A percentile compares a stretch with the other conserved stretches of the same genome.
These are phyloP conservation scores for Nematodospora anomalae DNA, from an alignment of 1,139 yeast genomes.

Conservation along the genomic window DNA sequence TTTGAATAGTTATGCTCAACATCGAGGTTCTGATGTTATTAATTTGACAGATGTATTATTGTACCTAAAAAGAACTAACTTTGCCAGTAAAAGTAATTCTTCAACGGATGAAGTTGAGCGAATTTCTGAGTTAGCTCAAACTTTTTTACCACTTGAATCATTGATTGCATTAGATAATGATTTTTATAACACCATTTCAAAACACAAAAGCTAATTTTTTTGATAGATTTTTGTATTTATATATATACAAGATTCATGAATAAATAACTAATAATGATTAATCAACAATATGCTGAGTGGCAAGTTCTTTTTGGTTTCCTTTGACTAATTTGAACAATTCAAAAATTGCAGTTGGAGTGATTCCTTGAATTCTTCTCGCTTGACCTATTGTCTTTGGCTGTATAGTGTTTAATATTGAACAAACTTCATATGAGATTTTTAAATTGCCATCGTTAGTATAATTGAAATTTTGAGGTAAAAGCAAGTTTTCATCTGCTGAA, in stretches of 20 bases:
- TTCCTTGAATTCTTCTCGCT: constrained; percentile 90
- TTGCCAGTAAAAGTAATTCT: constrained; percentile 20
- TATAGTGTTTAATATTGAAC: constrained; percentile 64
- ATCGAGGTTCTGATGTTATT: constrained; percentile 30
- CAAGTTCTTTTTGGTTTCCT: constrained; percentile 26
- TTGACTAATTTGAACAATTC: constrained; percentile 56
- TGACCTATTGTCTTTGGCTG: constrained; percentile 93
- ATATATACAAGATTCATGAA: constrained; percentile 3
- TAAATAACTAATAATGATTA: not conserved
- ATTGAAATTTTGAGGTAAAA: constrained; percentile 64
- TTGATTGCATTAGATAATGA: constrained; percentile 37
- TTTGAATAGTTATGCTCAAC: constrained; percentile 35
- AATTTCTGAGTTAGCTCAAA: constrained; percentile 36
- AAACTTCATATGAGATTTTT: constrained; percentile 72
- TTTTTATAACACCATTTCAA: constrained; percentile 16
- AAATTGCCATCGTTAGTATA: constrained; percentile 50
- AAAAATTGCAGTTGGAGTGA: constrained; percentile 83
- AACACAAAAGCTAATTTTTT: constrained; percentile 4
- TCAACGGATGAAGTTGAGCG: constrained; percentile 19
- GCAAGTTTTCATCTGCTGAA: constrained; percentile 74
- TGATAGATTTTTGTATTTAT: not conserved
- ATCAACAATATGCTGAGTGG: constrained; percentile 2
- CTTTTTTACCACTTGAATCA: constrained; percentile 38
- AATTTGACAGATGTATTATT: constrained; percentile 37
- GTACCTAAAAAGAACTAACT: constrained; percentile 35